These are phyloP conservation scores for Podospora pseudopauciseta DNA, from an alignment of 495 filamentous ascomycete genomes.

Conservation along the genomic window DNA sequence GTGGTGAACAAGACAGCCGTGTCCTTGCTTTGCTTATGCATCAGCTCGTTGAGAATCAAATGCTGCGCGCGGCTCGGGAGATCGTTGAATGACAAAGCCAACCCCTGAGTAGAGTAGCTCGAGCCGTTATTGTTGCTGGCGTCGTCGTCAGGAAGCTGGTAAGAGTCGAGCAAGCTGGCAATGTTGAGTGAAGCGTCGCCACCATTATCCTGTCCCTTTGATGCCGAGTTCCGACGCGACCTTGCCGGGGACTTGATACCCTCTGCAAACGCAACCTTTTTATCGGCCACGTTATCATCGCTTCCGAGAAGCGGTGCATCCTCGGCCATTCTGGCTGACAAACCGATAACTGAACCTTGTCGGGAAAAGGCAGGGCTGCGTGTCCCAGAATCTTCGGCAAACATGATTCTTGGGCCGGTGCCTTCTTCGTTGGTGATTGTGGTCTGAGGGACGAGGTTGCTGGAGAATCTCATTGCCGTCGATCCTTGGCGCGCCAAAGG, in stretches of 20 bases:
- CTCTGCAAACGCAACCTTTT: slow-evolving; percentile 69
- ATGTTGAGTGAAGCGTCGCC: slow-evolving; percentile 36
- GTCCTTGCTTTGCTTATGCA: slow-evolving; percentile 61
- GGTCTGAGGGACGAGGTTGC: slow-evolving; percentile 70
- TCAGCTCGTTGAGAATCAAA: slow-evolving; percentile 80
- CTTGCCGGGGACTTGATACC: slow-evolving; percentile 22
- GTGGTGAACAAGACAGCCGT: slow-evolving; percentile 84
- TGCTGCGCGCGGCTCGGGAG: slow-evolving; percentile 79
- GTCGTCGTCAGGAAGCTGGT: slow-evolving; percentile 23
- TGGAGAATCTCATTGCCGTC: slow-evolving; percentile 59
- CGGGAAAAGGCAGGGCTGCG: slow-evolving; percentile 42
- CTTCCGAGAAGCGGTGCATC: slow-evolving; percentile 49
- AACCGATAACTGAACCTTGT: slow-evolving; percentile 38
- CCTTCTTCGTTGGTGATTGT: slow-evolving; percentile 61
- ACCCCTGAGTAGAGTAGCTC: slow-evolving; percentile 56
- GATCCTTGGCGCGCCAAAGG: slow-evolving; percentile 50
- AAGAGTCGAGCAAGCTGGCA: slow-evolving; percentile 34
- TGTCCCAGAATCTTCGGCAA: slow-evolving; percentile 48
- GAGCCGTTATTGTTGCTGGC: slow-evolving; percentile 41
- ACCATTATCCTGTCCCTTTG: slow-evolving; percentile 17
- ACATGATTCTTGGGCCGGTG: slow-evolving; percentile 73
- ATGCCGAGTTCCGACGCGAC: slow-evolving; percentile 33
- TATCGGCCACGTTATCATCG: slow-evolving; percentile 49
- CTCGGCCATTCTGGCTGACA: slow-evolving; percentile 44
- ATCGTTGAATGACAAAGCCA: slow-evolving; percentile 79